Base-by-base conservation (phyloP, 805 yeast species). In the Candida cerambycidarum region DNA sequence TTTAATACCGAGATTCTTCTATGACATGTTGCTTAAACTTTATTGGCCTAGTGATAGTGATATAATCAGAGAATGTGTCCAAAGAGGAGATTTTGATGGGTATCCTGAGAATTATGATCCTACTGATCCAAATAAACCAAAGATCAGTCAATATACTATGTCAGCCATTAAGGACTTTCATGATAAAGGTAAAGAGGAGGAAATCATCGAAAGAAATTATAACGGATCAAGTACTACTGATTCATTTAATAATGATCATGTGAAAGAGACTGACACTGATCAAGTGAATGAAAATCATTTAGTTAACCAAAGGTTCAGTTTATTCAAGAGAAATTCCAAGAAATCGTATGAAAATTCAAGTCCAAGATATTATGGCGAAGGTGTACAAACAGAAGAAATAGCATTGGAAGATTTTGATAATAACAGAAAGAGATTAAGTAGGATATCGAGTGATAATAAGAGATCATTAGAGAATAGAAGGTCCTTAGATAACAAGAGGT, bases 51-150 rank as follows among this genome's bases (percentile, higher is more conserved):
- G 67, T 43, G 93, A 86, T 61, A 65, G 82, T 45, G 92, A 85
- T 53, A 81, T 86, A 48, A 74, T 86, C 42, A 67, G 93, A 54
- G 93, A 86, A 61, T 76, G 86, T 62, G 82, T 79, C 51, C 62
- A 62, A 18, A 69, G 74, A 42, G 93, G 93, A 36, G 85, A 82
- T 51, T 85, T 76, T 53, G 80, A 70, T 45, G 79, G 74, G 28
- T 85, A 81, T 57, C 89, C 89, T 9, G 64, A 59, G 9, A 73
- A 77, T 41, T 85, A 83, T 57, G 95, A 85, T 59, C 95, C 95
- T 33, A 85, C 95, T 2, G 90, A 85, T 61, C 88, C 90, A 23
- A 65, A 81, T 46, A 73, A 85, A 51, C 71, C 69, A 12, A 73
- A 73, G 46, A 66, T 83, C 23, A 68, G 79, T 31, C 66, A 73